Conservation (phyloP, 2,329 filamentous ascomycete species). For the Fusarium avenaceum region DNA sequence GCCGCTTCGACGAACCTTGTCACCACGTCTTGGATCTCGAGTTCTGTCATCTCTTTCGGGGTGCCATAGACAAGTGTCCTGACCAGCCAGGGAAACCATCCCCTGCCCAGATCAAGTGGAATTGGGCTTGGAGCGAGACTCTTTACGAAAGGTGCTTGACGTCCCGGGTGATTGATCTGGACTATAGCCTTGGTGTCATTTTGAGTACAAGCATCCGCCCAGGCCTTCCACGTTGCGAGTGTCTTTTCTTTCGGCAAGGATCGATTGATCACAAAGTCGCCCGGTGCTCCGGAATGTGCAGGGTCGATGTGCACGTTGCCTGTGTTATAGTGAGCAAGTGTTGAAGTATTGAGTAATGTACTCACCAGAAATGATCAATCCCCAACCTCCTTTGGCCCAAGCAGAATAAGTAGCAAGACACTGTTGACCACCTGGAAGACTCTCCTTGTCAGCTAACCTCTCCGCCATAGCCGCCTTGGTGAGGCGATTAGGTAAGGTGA, state of each 20-base stretch:
- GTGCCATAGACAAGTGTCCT: constrained; percentile 1
- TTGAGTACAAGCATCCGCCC: background rate
- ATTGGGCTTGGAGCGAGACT: constrained; percentile 1
- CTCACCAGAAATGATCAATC: background rate
- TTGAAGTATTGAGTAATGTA: too few relatives aligned
- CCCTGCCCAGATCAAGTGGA: background rate
- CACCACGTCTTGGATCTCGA: background rate
- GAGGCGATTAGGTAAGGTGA: constrained; percentile 1
- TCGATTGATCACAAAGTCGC: background rate
- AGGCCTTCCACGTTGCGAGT: background rate
- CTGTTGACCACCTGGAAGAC: background rate
- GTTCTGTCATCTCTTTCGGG: background rate
- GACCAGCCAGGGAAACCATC: background rate
- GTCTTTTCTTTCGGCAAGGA: background rate
- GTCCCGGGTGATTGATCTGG: constrained; percentile 1
- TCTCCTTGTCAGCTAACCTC: background rate
- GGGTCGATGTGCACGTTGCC: background rate
- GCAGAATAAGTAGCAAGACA: background rate
- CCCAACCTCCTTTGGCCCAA: constrained; percentile 3
- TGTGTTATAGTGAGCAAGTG: too few relatives aligned
- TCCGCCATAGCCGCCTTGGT: constrained; percentile 5
- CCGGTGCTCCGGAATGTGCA: background rate
- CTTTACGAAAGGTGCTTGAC: constrained; percentile 1
- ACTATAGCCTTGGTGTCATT: background rate
- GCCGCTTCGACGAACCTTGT: constrained; percentile 1